phyloP scores from a whole-genome alignment of 495 filamentous ascomycete species.

The Daldinia concentrica region DNA sequence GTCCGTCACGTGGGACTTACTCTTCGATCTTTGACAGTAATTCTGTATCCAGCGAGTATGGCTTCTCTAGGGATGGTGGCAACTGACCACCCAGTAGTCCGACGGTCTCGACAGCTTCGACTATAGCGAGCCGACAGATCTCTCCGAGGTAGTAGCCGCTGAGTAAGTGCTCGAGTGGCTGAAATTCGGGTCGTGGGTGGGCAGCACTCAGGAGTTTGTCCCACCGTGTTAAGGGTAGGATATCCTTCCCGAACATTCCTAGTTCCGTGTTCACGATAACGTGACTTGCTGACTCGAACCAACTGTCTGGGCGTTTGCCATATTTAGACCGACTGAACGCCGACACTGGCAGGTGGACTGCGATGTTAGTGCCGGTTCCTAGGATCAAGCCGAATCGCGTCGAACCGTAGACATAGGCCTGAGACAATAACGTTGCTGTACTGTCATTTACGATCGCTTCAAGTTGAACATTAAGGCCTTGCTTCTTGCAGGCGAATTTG shows the following conservation, averaged over 20 bases:
- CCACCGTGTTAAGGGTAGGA: slow-evolving; percentile 77
- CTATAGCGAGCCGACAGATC: slow-evolving; percentile 73
- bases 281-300: slow-evolving; percentile 65
- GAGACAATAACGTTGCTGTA: slow-evolving; percentile 79
- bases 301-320: slow-evolving; percentile 59
- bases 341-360: slow-evolving; percentile 61
- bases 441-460: slow-evolving; percentile 87
- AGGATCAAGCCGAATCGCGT: slow-evolving; percentile 67
- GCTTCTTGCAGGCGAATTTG: slow-evolving; percentile 55
- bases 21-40: slow-evolving; percentile 67
- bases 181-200: slow-evolving; percentile 80
- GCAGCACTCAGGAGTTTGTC: slow-evolving; percentile 68
- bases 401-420: slow-evolving; percentile 74
- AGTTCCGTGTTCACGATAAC: slow-evolving; percentile 86
- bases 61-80: slow-evolving; percentile 59
- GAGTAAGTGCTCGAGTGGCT: slow-evolving; percentile 85
- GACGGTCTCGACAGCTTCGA: slow-evolving; percentile 67
- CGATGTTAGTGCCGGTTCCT: slow-evolving; percentile 66
- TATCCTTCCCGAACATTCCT: slow-evolving; percentile 79
- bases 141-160: slow-evolving; percentile 87
- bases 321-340: slow-evolving; percentile 62
- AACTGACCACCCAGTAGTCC: slow-evolving; percentile 66
- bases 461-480: slow-evolving; percentile 67
- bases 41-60: slow-evolving; percentile 70
- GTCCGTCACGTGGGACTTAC: slow-evolving; percentile 50